phyloP scores from a whole-genome alignment of 768 basidiomycete species.

The Suillus tomentosus region DNA sequence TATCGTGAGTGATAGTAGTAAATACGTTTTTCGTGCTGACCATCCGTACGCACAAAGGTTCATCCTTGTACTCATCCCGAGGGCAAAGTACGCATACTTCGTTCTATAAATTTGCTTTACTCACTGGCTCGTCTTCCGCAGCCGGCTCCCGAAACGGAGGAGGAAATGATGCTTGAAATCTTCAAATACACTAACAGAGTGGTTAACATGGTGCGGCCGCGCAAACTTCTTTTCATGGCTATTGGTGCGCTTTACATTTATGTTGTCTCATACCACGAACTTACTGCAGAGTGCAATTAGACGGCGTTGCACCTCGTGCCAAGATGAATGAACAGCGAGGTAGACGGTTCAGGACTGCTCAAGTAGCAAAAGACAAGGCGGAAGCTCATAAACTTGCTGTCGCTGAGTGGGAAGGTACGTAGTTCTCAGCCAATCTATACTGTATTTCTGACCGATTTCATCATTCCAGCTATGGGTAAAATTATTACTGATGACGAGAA shows the following conservation, averaged over 20 bases:
- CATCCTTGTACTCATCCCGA: conserved; percentile 99
- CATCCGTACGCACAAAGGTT: conserved; percentile 50
- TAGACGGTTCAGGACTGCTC: conserved; percentile 90
- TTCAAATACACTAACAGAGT: conserved; percentile 97
- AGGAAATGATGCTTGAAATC: conserved; percentile 98
- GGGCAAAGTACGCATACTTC: conserved; percentile 65
- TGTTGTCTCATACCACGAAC: conserved; percentile 6
- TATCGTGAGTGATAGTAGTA: conserved; percentile 59
- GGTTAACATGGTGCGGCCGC: conserved; percentile 94
- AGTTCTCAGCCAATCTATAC: background rate
- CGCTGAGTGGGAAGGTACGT: conserved; percentile 79
- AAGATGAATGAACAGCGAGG: conserved; percentile 99
- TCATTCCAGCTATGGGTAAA: conserved; percentile 84
- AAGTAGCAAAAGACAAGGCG: conserved; percentile 94
- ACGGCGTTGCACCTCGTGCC: conserved; percentile 96
- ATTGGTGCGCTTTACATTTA: conserved; percentile 63
- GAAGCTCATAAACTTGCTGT: conserved; percentile 83
- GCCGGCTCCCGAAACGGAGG: conserved; percentile 97
- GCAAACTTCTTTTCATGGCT: conserved; percentile 97
- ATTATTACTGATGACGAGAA: conserved; percentile 77
- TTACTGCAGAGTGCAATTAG: conserved; percentile 41
- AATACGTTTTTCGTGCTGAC: conserved; percentile 4
- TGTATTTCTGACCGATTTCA: conserved; percentile 1
- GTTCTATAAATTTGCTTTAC: background rate
- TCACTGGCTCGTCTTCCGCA: conserved; percentile 31